Percentiles rank a stretch among this genome's conserved stretches.
Evolutionary conservation across 2,329 filamentous ascomycete species (phyloP).

Genomic region (Chalaropsis ovoidea): DNA sequence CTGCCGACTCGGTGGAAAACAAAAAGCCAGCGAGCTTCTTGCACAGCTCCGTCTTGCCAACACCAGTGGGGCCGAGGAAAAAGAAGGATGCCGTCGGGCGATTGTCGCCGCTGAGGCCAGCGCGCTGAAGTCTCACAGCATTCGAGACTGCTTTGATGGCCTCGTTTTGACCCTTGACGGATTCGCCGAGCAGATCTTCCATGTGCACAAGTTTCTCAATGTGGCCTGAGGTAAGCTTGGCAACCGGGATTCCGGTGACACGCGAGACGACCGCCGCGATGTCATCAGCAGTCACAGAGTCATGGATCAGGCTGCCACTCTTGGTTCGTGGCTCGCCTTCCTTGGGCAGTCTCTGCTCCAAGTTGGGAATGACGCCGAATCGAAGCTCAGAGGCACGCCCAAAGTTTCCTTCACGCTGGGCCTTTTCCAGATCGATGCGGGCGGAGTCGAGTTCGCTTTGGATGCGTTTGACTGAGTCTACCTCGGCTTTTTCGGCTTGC

Average conservation of each 20-base stretch:
- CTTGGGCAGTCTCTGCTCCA: constrained; percentile 69
- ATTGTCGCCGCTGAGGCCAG: constrained; percentile 84
- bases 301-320: constrained; percentile 60
- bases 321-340: constrained; percentile 47
- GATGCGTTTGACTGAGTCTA: constrained; percentile 74
- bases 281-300: constrained; percentile 89
- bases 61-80: constrained; percentile 92
- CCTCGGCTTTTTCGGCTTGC: constrained; percentile 80
- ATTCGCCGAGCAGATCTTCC: constrained; percentile 77
- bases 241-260: constrained; percentile 84
- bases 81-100: constrained; percentile 89
- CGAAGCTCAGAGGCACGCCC: constrained; percentile 80
- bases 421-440: constrained; percentile 73
- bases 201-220: constrained; percentile 91
- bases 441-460: constrained; percentile 85
- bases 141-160: constrained; percentile 84
- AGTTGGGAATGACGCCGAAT: constrained; percentile 72
- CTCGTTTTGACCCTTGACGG: constrained; percentile 87
- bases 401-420: constrained; percentile 80
- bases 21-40: constrained; percentile 91
- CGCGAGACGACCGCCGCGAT: constrained; percentile 86
- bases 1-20: constrained; percentile 82
- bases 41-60: constrained; percentile 94
- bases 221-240: constrained; percentile 84
- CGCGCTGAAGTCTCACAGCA: constrained; percentile 86